Conservation (phyloP, 2,329 filamentous ascomycete genomes). For the Stromatinia cepivora region DNA sequence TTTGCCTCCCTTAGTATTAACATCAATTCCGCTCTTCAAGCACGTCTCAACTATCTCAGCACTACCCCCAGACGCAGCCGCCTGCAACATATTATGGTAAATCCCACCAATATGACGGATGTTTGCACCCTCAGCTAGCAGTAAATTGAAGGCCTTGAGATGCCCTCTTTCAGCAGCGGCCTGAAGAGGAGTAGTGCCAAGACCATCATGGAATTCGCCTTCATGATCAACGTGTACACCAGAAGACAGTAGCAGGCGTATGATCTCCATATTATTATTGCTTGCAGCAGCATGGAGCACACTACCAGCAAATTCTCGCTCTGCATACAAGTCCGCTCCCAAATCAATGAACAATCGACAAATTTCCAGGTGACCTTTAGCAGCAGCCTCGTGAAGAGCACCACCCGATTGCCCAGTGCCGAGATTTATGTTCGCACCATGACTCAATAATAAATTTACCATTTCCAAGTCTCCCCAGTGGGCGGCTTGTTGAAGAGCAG, state of each 20-base stretch:
- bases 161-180: neutral
- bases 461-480: neutral
- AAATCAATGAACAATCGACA: neutral
- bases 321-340: neutral
- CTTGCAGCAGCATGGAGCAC: constrained; percentile 18
- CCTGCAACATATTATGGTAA: neutral
- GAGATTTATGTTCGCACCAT: neutral
- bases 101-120: neutral
- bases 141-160: neutral
- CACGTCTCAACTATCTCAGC: constrained; percentile 17
- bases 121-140: neutral
- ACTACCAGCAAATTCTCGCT: neutral
- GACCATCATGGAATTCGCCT: neutral
- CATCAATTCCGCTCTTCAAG: constrained; percentile 17
- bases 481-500: neutral
- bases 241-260: neutral
- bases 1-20: constrained; percentile 26
- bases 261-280: neutral
- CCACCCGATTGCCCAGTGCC: neutral
- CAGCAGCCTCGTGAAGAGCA: constrained; percentile 16
- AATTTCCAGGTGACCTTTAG: neutral
- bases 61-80: constrained; percentile 18
- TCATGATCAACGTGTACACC: neutral
- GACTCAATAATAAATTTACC: neutral
- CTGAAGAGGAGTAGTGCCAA: neutral